These are phyloP conservation scores for Monilinia polystroma DNA, from an alignment of 2,329 filamentous ascomycete genomes.

Conservation along the genomic window DNA sequence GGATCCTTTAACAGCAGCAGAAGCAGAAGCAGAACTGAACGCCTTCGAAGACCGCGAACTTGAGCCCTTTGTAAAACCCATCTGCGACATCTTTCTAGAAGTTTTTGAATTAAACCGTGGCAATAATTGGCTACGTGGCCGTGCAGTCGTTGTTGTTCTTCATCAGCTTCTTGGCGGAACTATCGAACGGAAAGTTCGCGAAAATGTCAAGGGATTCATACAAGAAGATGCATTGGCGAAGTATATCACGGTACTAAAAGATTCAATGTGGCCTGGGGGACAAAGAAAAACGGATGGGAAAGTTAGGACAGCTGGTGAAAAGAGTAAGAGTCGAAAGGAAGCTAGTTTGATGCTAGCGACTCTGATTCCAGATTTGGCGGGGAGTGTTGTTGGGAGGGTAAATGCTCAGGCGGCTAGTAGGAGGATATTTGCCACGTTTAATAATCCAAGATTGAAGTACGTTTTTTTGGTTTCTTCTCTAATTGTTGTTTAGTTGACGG, in stretches of 20 bases:
- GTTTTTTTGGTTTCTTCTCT: constrained; percentile 41
- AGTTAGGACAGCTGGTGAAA: constrained; percentile 68
- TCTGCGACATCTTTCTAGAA: constrained; percentile 96
- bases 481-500: not conserved
- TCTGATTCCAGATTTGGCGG: constrained; percentile 84
- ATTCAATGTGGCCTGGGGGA: constrained; percentile 79
- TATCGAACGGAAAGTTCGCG: constrained; percentile 91
- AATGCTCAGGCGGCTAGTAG: constrained; percentile 91
- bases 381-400: constrained; percentile 85
- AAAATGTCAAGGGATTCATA: constrained; percentile 70
- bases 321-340: constrained; percentile 77
- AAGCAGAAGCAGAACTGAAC: constrained; percentile 90
- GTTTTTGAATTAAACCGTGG: constrained; percentile 91
- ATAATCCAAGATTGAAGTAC: constrained; percentile 87
- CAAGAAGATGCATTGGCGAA: constrained; percentile 76
- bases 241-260: constrained; percentile 72
- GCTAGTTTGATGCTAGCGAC: constrained; percentile 87
- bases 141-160: constrained; percentile 92
- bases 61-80: constrained; percentile 96
- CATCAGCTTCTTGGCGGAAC: constrained; percentile 95
- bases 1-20: constrained; percentile 56
- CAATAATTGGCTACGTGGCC: constrained; percentile 94
- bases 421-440: constrained; percentile 85
- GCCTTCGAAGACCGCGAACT: constrained; percentile 88
- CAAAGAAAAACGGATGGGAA: constrained; percentile 49